Base-by-base conservation (phyloP, 192 early-diverging fungal genomes). In the Podila minutissima region DNA sequence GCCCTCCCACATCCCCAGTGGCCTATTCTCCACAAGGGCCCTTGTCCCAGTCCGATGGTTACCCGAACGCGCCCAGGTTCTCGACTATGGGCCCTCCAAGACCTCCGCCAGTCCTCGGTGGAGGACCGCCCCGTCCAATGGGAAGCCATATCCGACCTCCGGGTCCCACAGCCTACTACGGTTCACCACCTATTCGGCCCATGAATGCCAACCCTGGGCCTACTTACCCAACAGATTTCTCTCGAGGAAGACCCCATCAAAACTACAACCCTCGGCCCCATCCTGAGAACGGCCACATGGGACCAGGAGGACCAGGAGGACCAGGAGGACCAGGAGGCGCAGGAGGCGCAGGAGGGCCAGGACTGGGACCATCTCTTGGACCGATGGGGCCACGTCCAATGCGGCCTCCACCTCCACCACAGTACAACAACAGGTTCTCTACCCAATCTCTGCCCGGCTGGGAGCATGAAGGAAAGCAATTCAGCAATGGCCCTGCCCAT, bases 391-490 rank as follows among this genome's bases (percentile, higher is more conserved):
- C 59, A 59, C 66, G 41, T n/a, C 57, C 66, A 59, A 59, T 67
- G 59, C 69, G 66, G 3, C 66, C 69, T 28, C 37, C 28, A 26
- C 41, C 32, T 5, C 59, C 62, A 4, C 59, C 62, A 4, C 77
- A 72, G 22, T 64, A 53, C 32, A 62, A 24, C 28, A 76, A 70
- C 55, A 64, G 75, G 32, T 72, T 71, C 24, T 79, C 75, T 15
- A 79, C 75, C 11, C 75, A 79, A 28, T 79, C 75, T 10, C 35
- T 79, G 17, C 64, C 75, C 58, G 75, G 75, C 12, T 72, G 75
- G 75, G 75, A 79, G n/a, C 75, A 72, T 15, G 75, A 71, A 17
- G 29, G 49, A 26, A 68, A 62, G n/a, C 51, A 66, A 20, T 76
- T 70, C 57, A 59, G 37, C 31, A 28, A 50, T 22, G 69, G 59